Conservation (phyloP, 2,329 filamentous ascomycete species). For the Helotiales sp. region DNA sequence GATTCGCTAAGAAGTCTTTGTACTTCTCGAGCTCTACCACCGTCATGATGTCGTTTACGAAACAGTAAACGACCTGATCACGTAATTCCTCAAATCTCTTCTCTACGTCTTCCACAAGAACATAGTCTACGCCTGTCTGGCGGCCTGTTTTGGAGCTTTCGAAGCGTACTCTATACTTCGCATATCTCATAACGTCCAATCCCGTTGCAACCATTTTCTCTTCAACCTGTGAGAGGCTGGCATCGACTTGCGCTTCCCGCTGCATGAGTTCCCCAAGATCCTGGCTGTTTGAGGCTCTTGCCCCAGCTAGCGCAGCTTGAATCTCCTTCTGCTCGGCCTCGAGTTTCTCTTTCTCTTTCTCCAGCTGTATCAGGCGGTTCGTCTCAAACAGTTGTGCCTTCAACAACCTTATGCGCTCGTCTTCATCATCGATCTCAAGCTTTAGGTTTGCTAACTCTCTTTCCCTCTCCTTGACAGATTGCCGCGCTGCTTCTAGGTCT, state of each 20-base stretch:
- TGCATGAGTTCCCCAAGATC: constrained; percentile 23
- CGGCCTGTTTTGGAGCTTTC: constrained; percentile 20
- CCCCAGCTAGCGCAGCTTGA: constrained; percentile 17
- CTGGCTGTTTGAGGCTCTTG: constrained; percentile 18
- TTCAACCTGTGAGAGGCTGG: constrained; percentile 22
- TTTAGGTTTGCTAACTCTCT: constrained; percentile 21
- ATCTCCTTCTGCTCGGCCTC: constrained; percentile 21
- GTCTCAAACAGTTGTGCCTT: constrained; percentile 23
- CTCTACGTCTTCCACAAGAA: constrained; percentile 18
- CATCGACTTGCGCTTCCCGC: constrained; percentile 19
- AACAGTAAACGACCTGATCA: constrained; percentile 24
- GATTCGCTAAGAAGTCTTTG: constrained; percentile 23
- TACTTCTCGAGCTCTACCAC: constrained; percentile 21
- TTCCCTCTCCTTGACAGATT: constrained; percentile 21
- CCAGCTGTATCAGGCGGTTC: constrained; percentile 22
- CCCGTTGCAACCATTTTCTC: constrained; percentile 21
- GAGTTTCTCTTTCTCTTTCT: constrained; percentile 23
- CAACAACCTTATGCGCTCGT: constrained; percentile 23
- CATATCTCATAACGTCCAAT: constrained; percentile 23
- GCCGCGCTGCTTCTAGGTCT: constrained; percentile 15
- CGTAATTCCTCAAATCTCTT: constrained; percentile 19
- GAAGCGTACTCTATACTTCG: constrained; percentile 21
- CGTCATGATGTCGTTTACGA: constrained; percentile 20
- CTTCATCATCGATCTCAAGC: constrained; percentile 18
- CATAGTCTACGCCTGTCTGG: constrained; percentile 20